Conservation (phyloP, 768 basidiomycete species). For the Lactifluus piperatus region DNA sequence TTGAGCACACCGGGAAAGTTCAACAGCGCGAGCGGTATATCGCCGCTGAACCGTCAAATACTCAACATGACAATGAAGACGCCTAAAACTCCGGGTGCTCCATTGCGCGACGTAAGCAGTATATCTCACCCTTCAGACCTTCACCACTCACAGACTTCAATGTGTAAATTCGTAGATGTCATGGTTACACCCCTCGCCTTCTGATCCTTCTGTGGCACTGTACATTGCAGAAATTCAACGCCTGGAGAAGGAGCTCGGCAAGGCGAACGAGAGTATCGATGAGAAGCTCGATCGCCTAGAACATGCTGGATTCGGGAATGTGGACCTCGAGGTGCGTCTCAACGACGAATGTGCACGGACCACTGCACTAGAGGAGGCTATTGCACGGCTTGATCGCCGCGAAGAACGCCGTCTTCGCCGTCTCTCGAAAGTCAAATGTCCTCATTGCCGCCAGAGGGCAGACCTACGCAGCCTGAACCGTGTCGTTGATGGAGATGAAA, state of each 20-base stretch:
- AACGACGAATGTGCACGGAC: constrained; percentile 61
- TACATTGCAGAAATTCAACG: constrained; percentile 64
- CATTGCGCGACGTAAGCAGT: constrained; percentile 65
- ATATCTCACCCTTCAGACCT: neutral
- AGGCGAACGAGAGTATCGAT: constrained; percentile 78
- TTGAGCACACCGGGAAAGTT: constrained; percentile 50
- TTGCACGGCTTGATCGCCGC: constrained; percentile 51
- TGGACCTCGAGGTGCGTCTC: constrained; percentile 60
- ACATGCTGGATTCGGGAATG: constrained; percentile 67
- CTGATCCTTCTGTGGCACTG: constrained; percentile 50
- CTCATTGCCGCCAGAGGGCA: constrained; percentile 58
- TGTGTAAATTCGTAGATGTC: constrained; percentile 42
- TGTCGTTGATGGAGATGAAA: constrained; percentile 46
- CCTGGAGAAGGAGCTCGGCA: constrained; percentile 66
- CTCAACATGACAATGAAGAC: constrained; percentile 57
- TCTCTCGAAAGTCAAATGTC: constrained; percentile 54
- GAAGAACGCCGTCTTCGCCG: constrained; percentile 62
- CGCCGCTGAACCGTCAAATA: constrained; percentile 70
- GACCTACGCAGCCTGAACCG: constrained; percentile 39
- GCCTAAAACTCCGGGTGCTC: constrained; percentile 73
- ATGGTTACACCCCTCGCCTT: constrained; percentile 56
- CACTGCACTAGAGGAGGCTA: constrained; percentile 53
- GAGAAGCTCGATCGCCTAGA: constrained; percentile 83
- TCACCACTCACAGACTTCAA: constrained; percentile 10
- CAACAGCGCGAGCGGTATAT: constrained; percentile 48